phyloP scores from a whole-genome alignment of 2,329 filamentous ascomycete species.

The Ascochyta lentis region DNA sequence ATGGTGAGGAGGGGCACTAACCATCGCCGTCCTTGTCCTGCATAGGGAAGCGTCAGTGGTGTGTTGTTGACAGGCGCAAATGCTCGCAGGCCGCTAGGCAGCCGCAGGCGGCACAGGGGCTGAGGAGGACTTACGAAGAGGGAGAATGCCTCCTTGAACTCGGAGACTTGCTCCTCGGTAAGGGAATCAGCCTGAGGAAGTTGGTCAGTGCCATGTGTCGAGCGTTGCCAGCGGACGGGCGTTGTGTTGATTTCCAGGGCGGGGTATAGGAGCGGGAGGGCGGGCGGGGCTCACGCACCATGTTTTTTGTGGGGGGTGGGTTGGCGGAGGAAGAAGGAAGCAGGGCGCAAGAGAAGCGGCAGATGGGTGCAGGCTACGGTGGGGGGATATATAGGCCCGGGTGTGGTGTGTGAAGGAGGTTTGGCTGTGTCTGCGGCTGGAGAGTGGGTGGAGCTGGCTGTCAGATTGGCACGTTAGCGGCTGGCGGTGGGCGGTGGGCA shows the following conservation, averaged over 20 bases:
- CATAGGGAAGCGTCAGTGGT: conserved; percentile 35
- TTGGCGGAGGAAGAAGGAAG: conserved; percentile 1
- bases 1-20: conserved; percentile 41
- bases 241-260: conserved; percentile 44
- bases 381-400: conserved; percentile 22
- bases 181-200: conserved; percentile 85
- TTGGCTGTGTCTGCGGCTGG: conserved; percentile 40
- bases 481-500: background rate
- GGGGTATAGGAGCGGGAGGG: conserved; percentile 41
- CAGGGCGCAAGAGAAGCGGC: conserved; percentile 7
- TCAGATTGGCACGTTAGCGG: conserved; percentile 19
- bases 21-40: conserved; percentile 67
- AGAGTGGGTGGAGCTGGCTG: conserved; percentile 30
- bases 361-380: conserved; percentile 16
- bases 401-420: conserved; percentile 28
- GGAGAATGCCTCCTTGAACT: conserved; percentile 99
- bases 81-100: conserved; percentile 32
- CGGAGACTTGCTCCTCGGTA: conserved; percentile 99
- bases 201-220: conserved; percentile 31
- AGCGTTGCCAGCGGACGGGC: conserved; percentile 22
- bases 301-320: conserved; percentile 33
- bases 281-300: conserved; percentile 47
- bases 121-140: conserved; percentile 82
- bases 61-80: conserved; percentile 17
- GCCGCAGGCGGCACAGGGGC: conserved; percentile 19